Evolutionary conservation across 345 rosid species (phyloP).

Genomic region (Garcia nutans): DNA sequence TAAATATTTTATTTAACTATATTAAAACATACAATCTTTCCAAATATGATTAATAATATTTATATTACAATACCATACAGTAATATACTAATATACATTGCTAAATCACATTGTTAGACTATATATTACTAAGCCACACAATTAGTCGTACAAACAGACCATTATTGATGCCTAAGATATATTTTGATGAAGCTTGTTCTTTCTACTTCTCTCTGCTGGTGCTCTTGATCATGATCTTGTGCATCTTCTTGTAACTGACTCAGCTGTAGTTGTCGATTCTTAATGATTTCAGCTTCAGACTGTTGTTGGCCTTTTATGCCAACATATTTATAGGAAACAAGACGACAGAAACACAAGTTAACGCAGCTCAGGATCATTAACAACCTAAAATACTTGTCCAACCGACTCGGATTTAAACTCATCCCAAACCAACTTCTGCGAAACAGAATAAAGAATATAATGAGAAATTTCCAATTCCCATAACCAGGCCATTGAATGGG

Average conservation of each 20-base stretch:
- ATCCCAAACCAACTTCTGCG: not conserved
- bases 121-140: no score
- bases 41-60: no score
- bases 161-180: no score
- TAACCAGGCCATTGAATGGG: not conserved
- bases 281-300: not conserved
- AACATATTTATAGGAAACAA: not conserved
- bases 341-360: not conserved
- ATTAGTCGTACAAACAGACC: no score
- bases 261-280: not conserved
- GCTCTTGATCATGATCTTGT: not conserved
- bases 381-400: slow-evolving; percentile 6
- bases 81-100: no score
- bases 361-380: not conserved
- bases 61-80: no score
- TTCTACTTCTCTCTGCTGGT: not conserved
- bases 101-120: no score
- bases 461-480: slow-evolving; percentile 1
- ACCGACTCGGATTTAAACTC: not conserved
- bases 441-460: not conserved
- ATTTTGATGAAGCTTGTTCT: no score
- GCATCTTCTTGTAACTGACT: not conserved
- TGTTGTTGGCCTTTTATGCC: not conserved
- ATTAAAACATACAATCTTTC: no score
- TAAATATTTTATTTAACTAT: no score